Percentiles rank a stretch among this genome's conserved stretches.
Evolutionary conservation across 352 stramenopile species (phyloP).

Genomic region (Pythium aristosporum): DNA sequence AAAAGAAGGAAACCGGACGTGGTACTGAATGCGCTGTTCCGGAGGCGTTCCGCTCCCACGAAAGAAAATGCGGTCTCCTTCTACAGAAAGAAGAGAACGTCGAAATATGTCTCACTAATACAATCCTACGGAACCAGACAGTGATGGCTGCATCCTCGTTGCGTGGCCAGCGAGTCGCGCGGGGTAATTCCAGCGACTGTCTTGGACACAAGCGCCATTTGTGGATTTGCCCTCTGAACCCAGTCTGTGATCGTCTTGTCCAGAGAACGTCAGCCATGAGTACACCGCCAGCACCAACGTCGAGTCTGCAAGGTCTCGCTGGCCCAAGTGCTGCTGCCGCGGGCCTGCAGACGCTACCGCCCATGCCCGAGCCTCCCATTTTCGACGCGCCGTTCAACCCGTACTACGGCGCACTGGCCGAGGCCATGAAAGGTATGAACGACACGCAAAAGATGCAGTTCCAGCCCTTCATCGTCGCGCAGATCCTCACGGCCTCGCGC

Average conservation of each 20-base stretch:
- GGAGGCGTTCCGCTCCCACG: not conserved
- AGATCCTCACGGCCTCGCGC: slow-evolving; percentile 18
- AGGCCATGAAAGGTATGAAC: slow-evolving; percentile 26
- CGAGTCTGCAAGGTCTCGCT: not conserved
- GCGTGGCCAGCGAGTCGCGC: not conserved
- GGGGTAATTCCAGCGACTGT: too few relatives aligned
- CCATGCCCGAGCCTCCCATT: slow-evolving; percentile 25
- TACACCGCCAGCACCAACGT: not conserved
- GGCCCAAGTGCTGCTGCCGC: slow-evolving; percentile 5
- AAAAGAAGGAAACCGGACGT: too few relatives aligned
- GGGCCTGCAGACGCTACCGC: slow-evolving; percentile 13
- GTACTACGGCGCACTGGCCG: slow-evolving; percentile 22
- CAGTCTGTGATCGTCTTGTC: not conserved
- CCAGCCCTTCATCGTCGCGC: slow-evolving; percentile 18
- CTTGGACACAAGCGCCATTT: not conserved
- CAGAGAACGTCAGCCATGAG: not conserved
- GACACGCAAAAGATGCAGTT: slow-evolving; percentile 19
- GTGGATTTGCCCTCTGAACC: not conserved
- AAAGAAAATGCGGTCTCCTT: not conserved
- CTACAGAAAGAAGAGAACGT: not conserved
- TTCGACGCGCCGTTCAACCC: slow-evolving; percentile 29
- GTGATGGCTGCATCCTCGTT: too few relatives aligned
- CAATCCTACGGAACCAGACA: too few relatives aligned
- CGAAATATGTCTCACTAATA: too few relatives aligned
- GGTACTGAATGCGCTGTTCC: not conserved